Conservation (phyloP, 495 filamentous ascomycete species). For the Penicillium longicatenatum region DNA sequence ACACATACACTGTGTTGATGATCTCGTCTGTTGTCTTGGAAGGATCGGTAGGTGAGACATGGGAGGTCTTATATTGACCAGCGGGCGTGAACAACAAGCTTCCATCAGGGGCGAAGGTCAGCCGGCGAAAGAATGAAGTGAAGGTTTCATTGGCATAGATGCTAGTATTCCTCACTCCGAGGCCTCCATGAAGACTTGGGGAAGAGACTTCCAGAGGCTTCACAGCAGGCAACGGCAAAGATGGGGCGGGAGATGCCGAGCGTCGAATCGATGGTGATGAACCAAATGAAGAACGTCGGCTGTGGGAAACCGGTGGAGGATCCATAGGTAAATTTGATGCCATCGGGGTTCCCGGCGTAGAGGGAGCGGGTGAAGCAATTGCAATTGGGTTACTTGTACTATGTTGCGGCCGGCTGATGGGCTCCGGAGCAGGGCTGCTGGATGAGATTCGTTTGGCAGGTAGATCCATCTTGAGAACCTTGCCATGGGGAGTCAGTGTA, state of each 20-base stretch:
- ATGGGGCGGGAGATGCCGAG: constrained; percentile 94
- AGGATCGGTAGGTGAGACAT: constrained; percentile 65
- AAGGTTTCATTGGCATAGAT: constrained; percentile 98
- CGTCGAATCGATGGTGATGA: constrained; percentile 82
- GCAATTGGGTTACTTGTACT: constrained; percentile 58
- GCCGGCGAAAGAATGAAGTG: constrained; percentile 92
- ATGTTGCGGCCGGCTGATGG: constrained; percentile 57
- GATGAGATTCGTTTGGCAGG: constrained; percentile 87
- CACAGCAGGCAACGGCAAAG: constrained; percentile 92
- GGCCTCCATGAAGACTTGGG: constrained; percentile 56
- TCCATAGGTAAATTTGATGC: constrained; percentile 94
- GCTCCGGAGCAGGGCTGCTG: constrained; percentile 87
- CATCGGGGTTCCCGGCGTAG: constrained; percentile 92
- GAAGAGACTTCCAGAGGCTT: constrained; percentile 91
- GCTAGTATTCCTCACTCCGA: constrained; percentile 78
- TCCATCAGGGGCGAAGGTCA: constrained; percentile 94
- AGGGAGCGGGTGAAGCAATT: constrained; percentile 81
- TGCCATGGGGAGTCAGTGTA: constrained; percentile 75
- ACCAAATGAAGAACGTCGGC: constrained; percentile 91
- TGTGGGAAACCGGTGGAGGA: constrained; percentile 88
- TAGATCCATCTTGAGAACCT: constrained; percentile 84
- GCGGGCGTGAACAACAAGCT: constrained; percentile 95
- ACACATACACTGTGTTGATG: constrained; percentile 97
- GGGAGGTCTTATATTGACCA: constrained; percentile 87
- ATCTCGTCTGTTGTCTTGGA: constrained; percentile 78